Evolutionary conservation across 768 basidiomycete species (phyloP), one percentile per base, ranked within the genome.

Genomic region (Leucogyrophana mollusca): DNA sequence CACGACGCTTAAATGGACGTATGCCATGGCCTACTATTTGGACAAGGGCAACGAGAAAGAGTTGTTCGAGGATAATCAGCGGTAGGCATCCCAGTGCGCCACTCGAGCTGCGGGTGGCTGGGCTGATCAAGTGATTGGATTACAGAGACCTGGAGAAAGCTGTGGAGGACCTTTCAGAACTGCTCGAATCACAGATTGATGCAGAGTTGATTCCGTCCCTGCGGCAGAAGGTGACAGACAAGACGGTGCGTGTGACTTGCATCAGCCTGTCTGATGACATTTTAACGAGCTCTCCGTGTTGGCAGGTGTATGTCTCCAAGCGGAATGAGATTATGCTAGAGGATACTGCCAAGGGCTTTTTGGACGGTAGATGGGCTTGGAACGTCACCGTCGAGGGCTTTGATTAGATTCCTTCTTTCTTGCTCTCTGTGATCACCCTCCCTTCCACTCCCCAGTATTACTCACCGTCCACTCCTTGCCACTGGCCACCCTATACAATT

Each of bases 11-110:
- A 98, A 97, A 69, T 99, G 96, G 95, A 97, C 95, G 10, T 99
- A 99, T 58, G 89, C 93, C 3, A 97, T 99, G 95, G 95, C 94
- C 22, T 99, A 93, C 72, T 98, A 97, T 62, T 79, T 99, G 22
- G 85, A 82, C 33, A 85, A 79, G 60, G 83, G 89, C 43, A 98
- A 97, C 60, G 76, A 88, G 75, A 98, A 97, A 70, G 90, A 93
- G 60, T 70, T 98, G 37, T 98, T 93, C 59, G 95, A 97, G 67
- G 94, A 97, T 68, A 98, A 98, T 61, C 96, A 99, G 69, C 78
- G 89, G 89, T 85, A 51, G 34, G 76, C 65, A 8, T 46, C 27
- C 27, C 16, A 23, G 17, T 3, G 3, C 32, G 34, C 21, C 14
- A 13, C 20, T 17, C 17, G 22, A 4, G 5, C 8, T 4, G 34